A percentile compares a stretch with the other conserved stretches of the same genome.
Evolutionary conservation across 1,139 yeast species (phyloP).

Genomic region (Nakaseomyces kungkrabaensis): DNA sequence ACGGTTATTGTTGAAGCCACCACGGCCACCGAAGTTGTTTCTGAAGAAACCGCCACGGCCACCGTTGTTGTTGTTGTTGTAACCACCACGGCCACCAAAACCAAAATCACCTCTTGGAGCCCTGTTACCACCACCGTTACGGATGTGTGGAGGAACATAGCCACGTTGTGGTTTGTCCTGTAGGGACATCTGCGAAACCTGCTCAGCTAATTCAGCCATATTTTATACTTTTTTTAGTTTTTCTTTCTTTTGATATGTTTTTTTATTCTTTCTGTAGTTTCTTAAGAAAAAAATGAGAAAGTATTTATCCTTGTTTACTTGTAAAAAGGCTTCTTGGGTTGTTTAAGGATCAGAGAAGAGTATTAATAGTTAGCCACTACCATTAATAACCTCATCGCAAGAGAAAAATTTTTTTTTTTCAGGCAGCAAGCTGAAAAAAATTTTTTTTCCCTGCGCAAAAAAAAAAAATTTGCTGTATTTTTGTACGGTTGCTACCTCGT

Average conservation of each 20-base stretch:
- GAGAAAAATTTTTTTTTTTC: neutral
- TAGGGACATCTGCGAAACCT: conserved; percentile 22
- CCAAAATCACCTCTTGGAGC: conserved; percentile 2
- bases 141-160: conserved; percentile 68
- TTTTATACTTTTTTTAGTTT: conserved; percentile 1
- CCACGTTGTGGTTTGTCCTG: conserved; percentile 13
- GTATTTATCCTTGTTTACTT: neutral
- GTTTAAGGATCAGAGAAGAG: too few relatives aligned
- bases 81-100: neutral
- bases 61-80: neutral
- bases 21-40: conserved; percentile 10
- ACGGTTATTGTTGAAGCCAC: conserved; percentile 15
- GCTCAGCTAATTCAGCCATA: conserved; percentile 38
- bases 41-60: neutral
- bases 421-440: neutral
- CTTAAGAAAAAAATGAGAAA: neutral
- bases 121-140: conserved; percentile 22
- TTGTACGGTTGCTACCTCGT: too few relatives aligned
- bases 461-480: too few relatives aligned
- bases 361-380: too few relatives aligned
- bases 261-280: neutral
- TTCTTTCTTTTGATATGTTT: neutral
- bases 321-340: neutral
- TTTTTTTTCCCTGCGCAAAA: too few relatives aligned
- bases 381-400: neutral